Evolutionary conservation across 2,329 filamentous ascomycete species (phyloP), one percentile per base, ranked within the genome.

Genomic region (Huntiella abstrusa): DNA sequence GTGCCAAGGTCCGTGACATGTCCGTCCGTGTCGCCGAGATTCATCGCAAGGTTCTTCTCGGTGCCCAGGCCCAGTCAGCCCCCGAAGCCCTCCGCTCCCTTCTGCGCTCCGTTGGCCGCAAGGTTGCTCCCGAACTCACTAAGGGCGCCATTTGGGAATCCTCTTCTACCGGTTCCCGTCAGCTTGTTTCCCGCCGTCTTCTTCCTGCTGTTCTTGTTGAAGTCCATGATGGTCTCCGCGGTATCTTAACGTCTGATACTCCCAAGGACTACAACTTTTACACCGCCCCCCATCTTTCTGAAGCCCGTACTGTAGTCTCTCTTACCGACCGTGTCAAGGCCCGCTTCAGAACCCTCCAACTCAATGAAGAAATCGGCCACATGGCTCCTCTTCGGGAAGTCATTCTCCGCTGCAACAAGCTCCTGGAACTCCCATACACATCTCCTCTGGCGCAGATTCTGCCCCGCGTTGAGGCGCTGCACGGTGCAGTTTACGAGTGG

Each of bases 401-500:
- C 3, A 62, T 93, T 2, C 62, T 67, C 11, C 78, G 76, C 22
- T 92, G 84, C 56, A 73, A 82, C 47, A 77, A 82, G 53, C 68
- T 93, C 1, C 68, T 93, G 2, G 71, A 79, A 46, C 75, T 94
- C 54, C 69, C 75, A 16, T 78, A 95, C 54, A 73, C 75, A 1
- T 86, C 94, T 47, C 87, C 91, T 0, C 67, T 98, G 4, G 86
- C 86, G 1, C 87, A 82, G 55, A 77, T 93, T 48, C 73, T 98
- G 45, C 83, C 81, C 1, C 84, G 82, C 57, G 71, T 91, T 3
- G 92, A 99, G 60, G 85, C 88, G 52, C 68, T 99, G 4, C 83
- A 96, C 61, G 71, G 69, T 0, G 78, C 80, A 53, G 74, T 98
- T 42, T 80, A 95, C 52, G 86, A 96, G 61, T 99, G 91, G 91